These are phyloP conservation scores for Cocos nucifera DNA, from an alignment of 176 grass and related monocot species.

Conservation along the genomic window DNA sequence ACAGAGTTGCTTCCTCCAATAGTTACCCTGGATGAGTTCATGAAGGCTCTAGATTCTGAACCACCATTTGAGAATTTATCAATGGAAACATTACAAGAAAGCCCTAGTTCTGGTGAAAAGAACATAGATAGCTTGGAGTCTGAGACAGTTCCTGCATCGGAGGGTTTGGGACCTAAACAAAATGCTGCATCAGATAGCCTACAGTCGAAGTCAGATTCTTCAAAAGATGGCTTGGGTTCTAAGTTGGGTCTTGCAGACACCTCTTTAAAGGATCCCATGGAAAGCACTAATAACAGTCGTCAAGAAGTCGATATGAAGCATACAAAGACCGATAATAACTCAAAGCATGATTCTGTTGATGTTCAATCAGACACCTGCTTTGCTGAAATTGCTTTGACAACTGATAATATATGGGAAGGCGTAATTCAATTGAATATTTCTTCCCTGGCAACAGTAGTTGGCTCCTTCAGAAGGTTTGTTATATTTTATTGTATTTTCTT, in stretches of 20 bases:
- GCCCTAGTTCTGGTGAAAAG: conserved; percentile 24
- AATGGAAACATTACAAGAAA: conserved; percentile 22
- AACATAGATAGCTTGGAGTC: conserved; percentile 16
- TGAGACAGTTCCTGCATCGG: conserved; percentile 9
- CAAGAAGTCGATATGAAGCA: conserved; percentile 28
- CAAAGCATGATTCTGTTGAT: conserved; percentile 32
- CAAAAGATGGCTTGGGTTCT: conserved; percentile 14
- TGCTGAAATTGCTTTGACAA: conserved; percentile 8
- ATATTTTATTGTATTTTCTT: too few species aligned
- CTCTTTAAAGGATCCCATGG: conserved; percentile 6
- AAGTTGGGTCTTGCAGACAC: conserved; percentile 5
- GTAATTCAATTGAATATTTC: conserved; percentile 53
- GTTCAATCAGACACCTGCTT: conserved; percentile 13
- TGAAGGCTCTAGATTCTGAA: conserved; percentile 54
- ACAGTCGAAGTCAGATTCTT: conserved; percentile 6
- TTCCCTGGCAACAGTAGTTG: conserved; percentile 13
- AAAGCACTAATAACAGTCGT: not conserved
- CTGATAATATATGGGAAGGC: conserved; percentile 69
- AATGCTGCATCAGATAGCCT: conserved; percentile 20
- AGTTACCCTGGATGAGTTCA: conserved; percentile 42
- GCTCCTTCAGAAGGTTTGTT: conserved; percentile 70
- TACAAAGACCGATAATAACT: conserved; percentile 22
- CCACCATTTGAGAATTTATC: conserved; percentile 36
- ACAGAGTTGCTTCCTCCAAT: conserved; percentile 38
- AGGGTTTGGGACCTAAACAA: conserved; percentile 4